Evolutionary conservation across 192 early-diverging fungal species (phyloP).

Genomic region (Geranomyces michiganensis): DNA sequence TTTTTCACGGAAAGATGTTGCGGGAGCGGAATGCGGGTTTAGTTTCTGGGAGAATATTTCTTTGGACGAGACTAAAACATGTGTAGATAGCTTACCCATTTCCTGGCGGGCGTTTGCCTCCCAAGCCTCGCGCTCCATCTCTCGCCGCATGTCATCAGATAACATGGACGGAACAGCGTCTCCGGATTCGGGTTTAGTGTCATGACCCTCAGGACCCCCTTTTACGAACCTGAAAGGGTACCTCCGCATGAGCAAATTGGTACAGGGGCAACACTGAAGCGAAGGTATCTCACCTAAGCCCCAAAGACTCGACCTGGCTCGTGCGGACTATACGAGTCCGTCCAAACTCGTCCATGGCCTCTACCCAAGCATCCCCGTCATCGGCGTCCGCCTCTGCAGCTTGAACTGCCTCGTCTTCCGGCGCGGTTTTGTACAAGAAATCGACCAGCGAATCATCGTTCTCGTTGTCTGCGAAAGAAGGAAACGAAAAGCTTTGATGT

Average conservation of each 20-base stretch:
- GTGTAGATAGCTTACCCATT: too few relatives aligned
- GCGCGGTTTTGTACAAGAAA: constrained; percentile 53
- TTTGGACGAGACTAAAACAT: background rate
- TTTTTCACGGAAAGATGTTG: background rate
- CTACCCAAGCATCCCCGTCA: constrained; percentile 73
- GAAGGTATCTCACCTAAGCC: constrained; percentile 18
- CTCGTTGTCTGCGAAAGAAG: constrained; percentile 28
- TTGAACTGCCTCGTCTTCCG: constrained; percentile 14
- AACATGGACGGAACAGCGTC: constrained; percentile 12
- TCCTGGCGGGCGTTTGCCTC: constrained; percentile 35
- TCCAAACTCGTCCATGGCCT: constrained; percentile 76
- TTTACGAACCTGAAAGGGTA: background rate
- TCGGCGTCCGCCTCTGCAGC: background rate
- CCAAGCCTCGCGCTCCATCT: constrained; percentile 40
- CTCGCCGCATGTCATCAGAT: constrained; percentile 43
- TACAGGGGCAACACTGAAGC: too few relatives aligned
- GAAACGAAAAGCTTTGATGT: background rate
- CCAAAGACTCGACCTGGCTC: constrained; percentile 48
- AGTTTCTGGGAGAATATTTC: background rate
- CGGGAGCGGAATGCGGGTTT: background rate
- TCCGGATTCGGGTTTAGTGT: background rate
- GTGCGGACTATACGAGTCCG: constrained; percentile 63
- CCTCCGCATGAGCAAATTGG: background rate
- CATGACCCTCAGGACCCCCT: background rate
- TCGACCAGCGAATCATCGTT: constrained; percentile 60